A percentile compares a stretch with the other conserved stretches of the same genome.
These are phyloP conservation scores for Liriodendron chinense DNA, from an alignment of 164 flowering plant genomes.

Conservation along the genomic window DNA sequence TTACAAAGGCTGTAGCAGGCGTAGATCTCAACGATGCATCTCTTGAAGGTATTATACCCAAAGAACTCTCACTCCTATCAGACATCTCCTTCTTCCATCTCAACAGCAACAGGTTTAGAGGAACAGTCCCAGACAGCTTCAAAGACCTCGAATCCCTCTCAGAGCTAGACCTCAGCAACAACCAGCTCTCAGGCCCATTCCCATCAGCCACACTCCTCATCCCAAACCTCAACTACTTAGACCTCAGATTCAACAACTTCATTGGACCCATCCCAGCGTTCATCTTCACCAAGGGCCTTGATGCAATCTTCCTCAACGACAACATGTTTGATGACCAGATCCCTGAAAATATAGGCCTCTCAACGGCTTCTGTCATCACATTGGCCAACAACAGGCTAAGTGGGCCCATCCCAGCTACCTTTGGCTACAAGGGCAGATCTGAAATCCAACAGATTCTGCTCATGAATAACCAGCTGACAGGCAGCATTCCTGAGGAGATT, in stretches of 20 bases:
- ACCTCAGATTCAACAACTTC: constrained; percentile 77
- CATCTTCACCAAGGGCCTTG: constrained; percentile 55
- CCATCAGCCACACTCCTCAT: constrained; percentile 45
- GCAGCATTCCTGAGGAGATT: constrained; percentile 84
- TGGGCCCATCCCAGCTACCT: constrained; percentile 67
- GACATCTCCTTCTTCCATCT: constrained; percentile 70
- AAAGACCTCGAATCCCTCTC: constrained; percentile 39
- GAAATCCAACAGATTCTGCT: constrained; percentile 69
- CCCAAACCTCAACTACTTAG: constrained; percentile 69
- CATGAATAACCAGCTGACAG: constrained; percentile 74
- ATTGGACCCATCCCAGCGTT: constrained; percentile 71
- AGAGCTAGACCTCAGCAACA: constrained; percentile 89
- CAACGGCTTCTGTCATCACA: constrained; percentile 86
- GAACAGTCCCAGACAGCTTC: constrained; percentile 60
- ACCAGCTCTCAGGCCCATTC: constrained; percentile 70
- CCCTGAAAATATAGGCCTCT: constrained; percentile 66
- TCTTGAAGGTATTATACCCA: constrained; percentile 62
- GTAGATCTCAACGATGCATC: constrained; percentile 86
- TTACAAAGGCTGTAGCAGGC: constrained; percentile 40
- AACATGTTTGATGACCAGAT: constrained; percentile 69
- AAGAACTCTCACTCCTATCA: constrained; percentile 63
- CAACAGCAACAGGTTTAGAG: constrained; percentile 82
- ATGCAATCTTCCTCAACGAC: constrained; percentile 76
- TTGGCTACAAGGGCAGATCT: constrained; percentile 54
- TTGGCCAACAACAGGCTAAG: constrained; percentile 76